phyloP scores from a whole-genome alignment of 2,329 filamentous ascomycete genomes.

The Neonectria ditissima region DNA sequence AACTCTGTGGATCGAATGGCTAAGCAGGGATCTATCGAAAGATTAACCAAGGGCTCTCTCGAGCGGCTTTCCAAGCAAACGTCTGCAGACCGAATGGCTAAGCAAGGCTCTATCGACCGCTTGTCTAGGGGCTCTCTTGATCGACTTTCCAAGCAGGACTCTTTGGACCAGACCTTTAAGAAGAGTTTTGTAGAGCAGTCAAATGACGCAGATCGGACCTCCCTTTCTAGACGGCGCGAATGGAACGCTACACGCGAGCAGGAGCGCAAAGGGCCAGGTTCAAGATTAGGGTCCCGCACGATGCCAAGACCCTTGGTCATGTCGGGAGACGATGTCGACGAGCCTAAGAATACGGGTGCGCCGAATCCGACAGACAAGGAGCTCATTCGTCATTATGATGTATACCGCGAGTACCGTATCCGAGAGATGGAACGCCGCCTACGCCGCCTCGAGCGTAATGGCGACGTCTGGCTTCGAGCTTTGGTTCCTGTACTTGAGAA shows the following conservation, averaged over 20 bases:
- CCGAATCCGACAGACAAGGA: constrained; percentile 47
- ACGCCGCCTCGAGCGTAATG: constrained; percentile 59
- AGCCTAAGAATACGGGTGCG: constrained; percentile 16
- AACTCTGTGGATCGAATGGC: constrained; percentile 11
- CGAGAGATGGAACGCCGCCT: constrained; percentile 62
- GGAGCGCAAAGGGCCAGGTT: constrained; percentile 42
- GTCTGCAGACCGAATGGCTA: constrained; percentile 13
- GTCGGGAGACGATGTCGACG: constrained; percentile 42
- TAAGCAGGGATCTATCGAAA: constrained; percentile 13
- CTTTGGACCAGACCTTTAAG: constrained; percentile 11
- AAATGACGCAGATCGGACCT: constrained; percentile 41
- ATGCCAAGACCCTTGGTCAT: constrained; percentile 37
- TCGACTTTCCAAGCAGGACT: background rate
- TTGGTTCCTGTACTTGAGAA: constrained; percentile 60
- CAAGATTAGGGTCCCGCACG: constrained; percentile 35
- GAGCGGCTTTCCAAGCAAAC: background rate
- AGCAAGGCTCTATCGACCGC: constrained; percentile 19
- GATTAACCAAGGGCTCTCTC: constrained; percentile 18
- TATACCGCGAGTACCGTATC: constrained; percentile 55
- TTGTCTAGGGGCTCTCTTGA: constrained; percentile 18
- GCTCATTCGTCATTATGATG: constrained; percentile 54
- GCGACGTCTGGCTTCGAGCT: constrained; percentile 59
- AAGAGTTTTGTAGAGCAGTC: constrained; percentile 6
- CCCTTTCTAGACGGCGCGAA: constrained; percentile 49
- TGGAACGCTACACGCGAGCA: constrained; percentile 48